These are phyloP conservation scores for Dipodascus albidus DNA, from an alignment of 805 yeast genomes.

Conservation along the genomic window DNA sequence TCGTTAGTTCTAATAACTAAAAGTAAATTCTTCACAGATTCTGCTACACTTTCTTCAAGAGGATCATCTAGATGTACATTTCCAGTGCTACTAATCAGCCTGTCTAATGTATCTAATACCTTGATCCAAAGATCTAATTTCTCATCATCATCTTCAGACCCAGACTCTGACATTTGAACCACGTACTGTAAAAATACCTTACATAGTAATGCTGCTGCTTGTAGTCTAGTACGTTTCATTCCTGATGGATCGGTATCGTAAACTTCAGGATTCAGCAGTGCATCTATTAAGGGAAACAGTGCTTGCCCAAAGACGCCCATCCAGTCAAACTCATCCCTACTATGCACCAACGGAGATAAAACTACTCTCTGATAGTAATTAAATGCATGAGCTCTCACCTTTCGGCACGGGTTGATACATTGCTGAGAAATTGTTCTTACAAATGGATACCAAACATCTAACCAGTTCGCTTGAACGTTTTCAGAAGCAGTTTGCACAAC, in stretches of 20 bases:
- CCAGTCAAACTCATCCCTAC: conserved; percentile 19
- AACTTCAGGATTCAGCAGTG: conserved; percentile 54
- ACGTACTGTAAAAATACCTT: conserved; percentile 47
- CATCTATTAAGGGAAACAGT: conserved; percentile 59
- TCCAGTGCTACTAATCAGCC: conserved; percentile 26
- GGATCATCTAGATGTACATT: conserved; percentile 20
- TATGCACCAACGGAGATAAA: conserved; percentile 27
- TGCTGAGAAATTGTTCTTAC: conserved; percentile 81
- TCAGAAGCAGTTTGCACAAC: conserved; percentile 1
- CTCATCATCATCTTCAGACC: conserved; percentile 12
- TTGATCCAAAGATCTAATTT: conserved; percentile 25
- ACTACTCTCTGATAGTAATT: conserved; percentile 43
- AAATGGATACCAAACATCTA: conserved; percentile 40
- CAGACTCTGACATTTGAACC: conserved; percentile 17
- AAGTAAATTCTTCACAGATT: conserved; percentile 31
- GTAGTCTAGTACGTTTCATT: conserved; percentile 53
- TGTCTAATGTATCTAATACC: conserved; percentile 28
- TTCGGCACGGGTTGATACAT: conserved; percentile 79
- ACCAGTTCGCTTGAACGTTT: conserved; percentile 9
- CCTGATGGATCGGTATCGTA: conserved; percentile 50
- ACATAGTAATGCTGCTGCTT: conserved; percentile 55
- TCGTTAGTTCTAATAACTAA: conserved; percentile 21
- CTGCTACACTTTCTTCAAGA: conserved; percentile 29
- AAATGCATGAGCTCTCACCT: conserved; percentile 57
- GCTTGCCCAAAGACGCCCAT: conserved; percentile 53